Evolutionary conservation across 2,329 filamentous ascomycete species (phyloP).

Genomic region (Knufia petricola): DNA sequence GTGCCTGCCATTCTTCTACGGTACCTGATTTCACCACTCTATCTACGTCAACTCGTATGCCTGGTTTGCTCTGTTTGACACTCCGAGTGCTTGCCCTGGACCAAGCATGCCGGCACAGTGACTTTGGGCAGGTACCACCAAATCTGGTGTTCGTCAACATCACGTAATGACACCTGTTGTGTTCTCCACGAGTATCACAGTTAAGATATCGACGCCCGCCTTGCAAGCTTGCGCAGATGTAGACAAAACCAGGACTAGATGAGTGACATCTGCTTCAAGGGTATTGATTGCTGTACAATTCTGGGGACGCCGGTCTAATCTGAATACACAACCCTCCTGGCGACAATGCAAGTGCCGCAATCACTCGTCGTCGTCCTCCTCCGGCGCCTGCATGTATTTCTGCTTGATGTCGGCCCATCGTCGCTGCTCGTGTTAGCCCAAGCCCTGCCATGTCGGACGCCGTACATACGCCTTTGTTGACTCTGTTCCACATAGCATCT

Average conservation of each 20-base stretch:
- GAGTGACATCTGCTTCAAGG: neutral
- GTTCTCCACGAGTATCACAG: too few species aligned
- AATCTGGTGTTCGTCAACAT: too few species aligned
- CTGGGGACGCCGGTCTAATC: neutral
- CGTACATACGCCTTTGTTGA: slow-evolving; percentile 83
- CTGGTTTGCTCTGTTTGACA: neutral
- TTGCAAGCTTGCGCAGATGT: too few species aligned
- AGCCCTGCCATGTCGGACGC: neutral
- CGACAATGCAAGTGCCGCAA: too few species aligned
- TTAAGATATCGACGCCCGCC: too few species aligned
- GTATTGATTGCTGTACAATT: neutral
- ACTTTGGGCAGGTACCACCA: too few species aligned
- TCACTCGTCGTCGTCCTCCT: slow-evolving; percentile 45
- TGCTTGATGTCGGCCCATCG: slow-evolving; percentile 99
- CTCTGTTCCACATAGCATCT: slow-evolving; percentile 72
- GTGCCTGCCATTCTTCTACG: neutral
- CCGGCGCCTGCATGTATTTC: slow-evolving; percentile 65
- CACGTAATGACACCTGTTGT: too few species aligned
- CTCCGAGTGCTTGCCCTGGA: neutral
- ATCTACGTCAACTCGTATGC: neutral
- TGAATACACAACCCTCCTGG: neutral
- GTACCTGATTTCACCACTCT: neutral
- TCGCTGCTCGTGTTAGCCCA: slow-evolving; percentile 48
- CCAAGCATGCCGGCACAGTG: neutral
- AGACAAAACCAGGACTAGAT: too few species aligned